Evolutionary conservation across 148 eudicot genomes (phyloP).

Genomic region (Arctostaphylos glauca): DNA sequence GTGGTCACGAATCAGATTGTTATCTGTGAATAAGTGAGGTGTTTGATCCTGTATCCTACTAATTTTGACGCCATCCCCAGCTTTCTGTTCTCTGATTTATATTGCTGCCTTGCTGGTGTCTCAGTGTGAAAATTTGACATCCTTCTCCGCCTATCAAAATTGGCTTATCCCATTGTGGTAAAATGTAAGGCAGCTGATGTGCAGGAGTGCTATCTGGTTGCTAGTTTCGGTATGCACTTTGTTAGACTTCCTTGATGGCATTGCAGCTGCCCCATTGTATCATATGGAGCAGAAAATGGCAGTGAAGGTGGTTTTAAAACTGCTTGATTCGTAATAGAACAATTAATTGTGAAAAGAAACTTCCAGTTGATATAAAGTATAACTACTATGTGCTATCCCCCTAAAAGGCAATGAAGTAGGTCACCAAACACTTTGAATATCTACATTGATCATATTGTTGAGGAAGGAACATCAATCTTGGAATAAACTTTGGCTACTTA

Average conservation of each 20-base stretch:
- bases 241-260: neutral
- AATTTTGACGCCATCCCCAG: neutral
- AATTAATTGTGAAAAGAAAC: neutral
- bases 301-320: neutral
- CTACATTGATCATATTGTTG: neutral
- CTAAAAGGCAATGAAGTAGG: neutral
- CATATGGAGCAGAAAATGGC: neutral
- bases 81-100: neutral
- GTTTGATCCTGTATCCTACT: neutral
- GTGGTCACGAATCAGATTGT: neutral
- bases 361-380: neutral
- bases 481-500: neutral
- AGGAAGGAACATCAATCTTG: neutral
- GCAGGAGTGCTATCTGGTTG: neutral
- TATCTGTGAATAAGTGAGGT: neutral
- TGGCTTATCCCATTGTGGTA: neutral
- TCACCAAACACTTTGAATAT: neutral
- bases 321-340: neutral
- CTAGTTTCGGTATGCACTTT: neutral
- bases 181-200: neutral
- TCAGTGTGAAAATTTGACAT: neutral
- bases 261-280: neutral
- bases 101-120: neutral
- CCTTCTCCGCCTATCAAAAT: too few species aligned
- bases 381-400: neutral